These are phyloP conservation scores for Aspergillus puulaauensis DNA, from an alignment of 2,329 filamentous ascomycete species.

Conservation along the genomic window DNA sequence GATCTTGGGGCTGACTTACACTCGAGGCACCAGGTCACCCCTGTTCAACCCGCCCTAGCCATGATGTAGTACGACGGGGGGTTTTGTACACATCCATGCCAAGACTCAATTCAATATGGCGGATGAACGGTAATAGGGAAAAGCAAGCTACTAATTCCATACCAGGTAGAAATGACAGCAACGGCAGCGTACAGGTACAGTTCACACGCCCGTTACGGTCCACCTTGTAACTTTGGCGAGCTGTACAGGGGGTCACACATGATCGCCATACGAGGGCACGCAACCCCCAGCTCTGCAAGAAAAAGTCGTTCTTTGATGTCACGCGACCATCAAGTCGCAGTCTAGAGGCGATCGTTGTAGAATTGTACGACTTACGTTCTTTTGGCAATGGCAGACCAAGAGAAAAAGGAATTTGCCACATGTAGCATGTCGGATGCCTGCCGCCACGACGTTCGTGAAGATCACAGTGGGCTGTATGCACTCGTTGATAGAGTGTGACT, in stretches of 20 bases:
- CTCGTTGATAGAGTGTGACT: background rate
- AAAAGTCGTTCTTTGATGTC: background rate
- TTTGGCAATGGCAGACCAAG: background rate
- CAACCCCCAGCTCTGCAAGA: background rate
- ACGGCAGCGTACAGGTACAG: conserved; percentile 1
- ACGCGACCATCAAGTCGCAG: conserved; percentile 2
- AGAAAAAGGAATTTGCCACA: too few species aligned
- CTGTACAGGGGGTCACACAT: background rate
- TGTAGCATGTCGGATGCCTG: background rate
- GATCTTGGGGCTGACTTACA: background rate
- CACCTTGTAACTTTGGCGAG: background rate
- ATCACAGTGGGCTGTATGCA: background rate
- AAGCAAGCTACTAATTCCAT: background rate
- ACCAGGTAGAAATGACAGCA: background rate
- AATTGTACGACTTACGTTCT: background rate
- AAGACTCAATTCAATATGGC: background rate
- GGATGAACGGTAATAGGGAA: background rate
- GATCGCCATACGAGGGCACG: background rate
- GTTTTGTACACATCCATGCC: background rate
- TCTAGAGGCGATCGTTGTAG: background rate
- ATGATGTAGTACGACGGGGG: background rate
- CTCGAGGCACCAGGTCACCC: background rate
- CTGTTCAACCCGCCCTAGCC: background rate
- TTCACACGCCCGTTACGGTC: background rate
- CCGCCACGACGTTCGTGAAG: background rate